Evolutionary conservation across 2,329 filamentous ascomycete species (phyloP).

Genomic region (Huntiella abstrusa): DNA sequence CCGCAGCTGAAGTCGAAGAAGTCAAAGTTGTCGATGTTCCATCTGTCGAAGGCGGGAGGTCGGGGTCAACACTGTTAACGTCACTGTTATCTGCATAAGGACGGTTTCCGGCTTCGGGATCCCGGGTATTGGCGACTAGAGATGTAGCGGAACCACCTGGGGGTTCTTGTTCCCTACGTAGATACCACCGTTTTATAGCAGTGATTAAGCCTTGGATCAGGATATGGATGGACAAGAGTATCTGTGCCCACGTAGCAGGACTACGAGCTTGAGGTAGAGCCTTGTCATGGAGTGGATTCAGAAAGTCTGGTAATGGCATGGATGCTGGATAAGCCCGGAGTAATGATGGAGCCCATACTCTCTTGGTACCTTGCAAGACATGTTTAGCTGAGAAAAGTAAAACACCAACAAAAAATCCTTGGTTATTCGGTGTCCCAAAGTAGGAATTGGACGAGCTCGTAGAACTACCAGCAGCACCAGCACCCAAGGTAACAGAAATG

Average conservation of each 20-base stretch:
- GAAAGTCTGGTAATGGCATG: conserved; percentile 7
- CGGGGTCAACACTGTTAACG: conserved; percentile 12
- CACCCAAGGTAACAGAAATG: conserved; percentile 77
- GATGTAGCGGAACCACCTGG: conserved; percentile 15
- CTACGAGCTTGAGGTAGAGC: not conserved
- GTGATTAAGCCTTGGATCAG: conserved; percentile 53
- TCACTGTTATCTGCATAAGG: conserved; percentile 7
- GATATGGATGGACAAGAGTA: conserved; percentile 55
- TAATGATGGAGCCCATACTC: conserved; percentile 8
- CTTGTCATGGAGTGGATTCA: conserved; percentile 4
- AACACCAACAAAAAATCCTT: conserved; percentile 18
- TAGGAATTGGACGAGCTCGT: conserved; percentile 16
- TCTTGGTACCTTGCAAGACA: conserved; percentile 5
- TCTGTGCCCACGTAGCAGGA: conserved; percentile 36
- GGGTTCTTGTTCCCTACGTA: conserved; percentile 35
- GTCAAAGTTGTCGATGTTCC: conserved; percentile 19
- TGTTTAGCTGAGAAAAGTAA: conserved; percentile 4
- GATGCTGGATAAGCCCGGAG: conserved; percentile 1
- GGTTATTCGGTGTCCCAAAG: conserved; percentile 36
- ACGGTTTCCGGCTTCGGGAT: conserved; percentile 11
- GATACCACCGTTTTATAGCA: conserved; percentile 50
- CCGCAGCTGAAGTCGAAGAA: conserved; percentile 17
- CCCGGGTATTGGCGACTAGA: conserved; percentile 14
- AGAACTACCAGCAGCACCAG: conserved; percentile 19
- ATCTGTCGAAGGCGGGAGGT: not conserved